Conservation (phyloP, 2,329 filamentous ascomycete species). For the Penicillium sp. region DNA sequence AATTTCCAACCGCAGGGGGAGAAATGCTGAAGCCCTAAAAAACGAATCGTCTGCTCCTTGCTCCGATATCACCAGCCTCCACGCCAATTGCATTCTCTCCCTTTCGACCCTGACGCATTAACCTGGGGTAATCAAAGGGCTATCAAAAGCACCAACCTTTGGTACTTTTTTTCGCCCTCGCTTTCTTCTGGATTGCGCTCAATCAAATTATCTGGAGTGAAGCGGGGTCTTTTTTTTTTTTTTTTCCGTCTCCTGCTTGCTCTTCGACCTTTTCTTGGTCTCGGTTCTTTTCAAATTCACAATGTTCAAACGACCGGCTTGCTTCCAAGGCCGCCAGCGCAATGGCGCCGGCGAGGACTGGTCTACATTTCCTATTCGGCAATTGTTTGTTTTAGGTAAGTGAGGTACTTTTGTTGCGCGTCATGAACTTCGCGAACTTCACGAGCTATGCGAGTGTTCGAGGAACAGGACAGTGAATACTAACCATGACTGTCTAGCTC, state of each 20-base stretch:
- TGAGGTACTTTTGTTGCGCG: conserved; percentile 26
- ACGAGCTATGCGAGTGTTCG: conserved; percentile 15
- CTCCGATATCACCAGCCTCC: conserved; percentile 4
- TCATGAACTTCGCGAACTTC: conserved; percentile 2
- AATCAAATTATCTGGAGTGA: conserved; percentile 16
- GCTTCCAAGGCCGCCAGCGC: conserved; percentile 31
- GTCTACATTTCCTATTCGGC: conserved; percentile 55
- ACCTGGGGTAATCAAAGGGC: conserved; percentile 28
- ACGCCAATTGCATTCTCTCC: conserved; percentile 32
- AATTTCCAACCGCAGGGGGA: conserved; percentile 26
- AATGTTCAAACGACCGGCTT: conserved; percentile 37
- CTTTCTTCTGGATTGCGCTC: conserved; percentile 13
- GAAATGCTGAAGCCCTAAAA: conserved; percentile 30
- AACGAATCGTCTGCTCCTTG: neutral
- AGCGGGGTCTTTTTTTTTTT: conserved; percentile 10
- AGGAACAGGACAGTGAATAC: conserved; percentile 3
- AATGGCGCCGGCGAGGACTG: conserved; percentile 31
- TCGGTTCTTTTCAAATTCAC: conserved; percentile 9
- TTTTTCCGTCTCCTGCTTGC: neutral
- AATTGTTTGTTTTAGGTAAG: conserved; percentile 53
- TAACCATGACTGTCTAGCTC: conserved; percentile 53
- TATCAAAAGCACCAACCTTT: conserved; percentile 29
- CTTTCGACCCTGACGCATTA: conserved; percentile 24
- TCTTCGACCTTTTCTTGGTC: neutral
- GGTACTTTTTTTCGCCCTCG: conserved; percentile 23